Evolutionary conservation across 768 basidiomycete species (phyloP), one percentile per base, ranked within the genome.

Genomic region (Pisolithus sp.): DNA sequence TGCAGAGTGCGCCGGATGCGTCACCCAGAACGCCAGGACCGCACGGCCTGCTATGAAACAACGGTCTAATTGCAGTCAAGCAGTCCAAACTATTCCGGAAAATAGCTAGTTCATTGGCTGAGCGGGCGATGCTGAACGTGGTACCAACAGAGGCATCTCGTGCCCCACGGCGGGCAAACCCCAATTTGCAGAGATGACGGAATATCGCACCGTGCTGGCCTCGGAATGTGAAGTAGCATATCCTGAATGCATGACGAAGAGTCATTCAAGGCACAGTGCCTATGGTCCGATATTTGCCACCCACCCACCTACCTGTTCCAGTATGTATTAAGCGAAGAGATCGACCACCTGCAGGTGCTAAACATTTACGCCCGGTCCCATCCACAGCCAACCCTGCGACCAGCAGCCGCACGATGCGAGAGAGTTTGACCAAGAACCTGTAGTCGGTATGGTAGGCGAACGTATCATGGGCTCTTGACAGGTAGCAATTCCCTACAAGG

Each of bases 1-100:
- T 15, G 12, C 12, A 34, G 34, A 34, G 34, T 34, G 59, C 55
- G 28, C 42, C 53, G 51, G 40, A 53, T 51, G 52, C 68, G 23
- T 23, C 18, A n/a, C 18, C 10, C 12, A 4, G 7, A 18, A 23
- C 23, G n/a, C 40, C 23, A 41, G 8, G n/a, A 7, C 34, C 13
- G 34, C 34, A 41, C 23, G 40, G n/a, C 18, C 7, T 20, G 23
- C 40, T 23, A 41, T 41, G 40, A 20, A 41, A 41, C 30, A 18
- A 23, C 40, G 4, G 23, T 8, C 40, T 6, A 20, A 13, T 20
- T 20, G 40, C 40, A 23, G 23, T 41, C n/a, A 41, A 41, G 40
- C 23, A 41, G 40, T 18, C 40, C 23, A 41, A 41, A 20, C n/a
- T 5, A 23, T 6, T 10, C 9, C 40, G 40, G 40, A 41, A 23